These are phyloP conservation scores for Heliocybe sulcata DNA, from an alignment of 1,284 basidiomycete species.

Conservation along the genomic window DNA sequence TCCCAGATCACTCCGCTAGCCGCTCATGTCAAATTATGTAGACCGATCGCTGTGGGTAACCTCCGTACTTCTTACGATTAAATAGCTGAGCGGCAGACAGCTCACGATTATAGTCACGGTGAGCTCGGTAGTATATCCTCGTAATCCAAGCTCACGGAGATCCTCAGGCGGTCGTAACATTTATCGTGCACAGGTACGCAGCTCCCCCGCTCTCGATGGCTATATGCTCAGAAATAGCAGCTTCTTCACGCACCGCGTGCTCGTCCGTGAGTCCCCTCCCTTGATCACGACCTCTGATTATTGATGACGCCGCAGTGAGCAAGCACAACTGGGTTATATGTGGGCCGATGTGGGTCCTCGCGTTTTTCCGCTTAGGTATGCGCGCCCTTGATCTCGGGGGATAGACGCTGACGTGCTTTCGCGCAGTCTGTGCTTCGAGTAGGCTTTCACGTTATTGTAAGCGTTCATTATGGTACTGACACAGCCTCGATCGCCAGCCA, in stretches of 20 bases:
- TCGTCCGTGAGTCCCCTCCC: constrained; percentile 10
- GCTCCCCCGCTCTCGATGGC: background rate
- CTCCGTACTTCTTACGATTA: background rate
- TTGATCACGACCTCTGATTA: background rate
- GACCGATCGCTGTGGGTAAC: background rate
- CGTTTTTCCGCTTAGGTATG: background rate
- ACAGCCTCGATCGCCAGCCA: background rate
- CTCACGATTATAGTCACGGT: constrained; percentile 17
- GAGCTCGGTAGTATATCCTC: background rate
- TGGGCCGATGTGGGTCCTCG: constrained; percentile 8
- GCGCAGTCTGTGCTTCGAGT: background rate
- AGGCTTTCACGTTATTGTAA: background rate
- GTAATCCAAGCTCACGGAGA: background rate
- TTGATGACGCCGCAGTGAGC: constrained; percentile 12
- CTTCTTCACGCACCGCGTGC: constrained; percentile 16
- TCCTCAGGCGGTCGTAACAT: constrained; percentile 14
- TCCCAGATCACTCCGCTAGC: background rate
- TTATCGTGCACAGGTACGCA: constrained; percentile 15
- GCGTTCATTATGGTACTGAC: background rate
- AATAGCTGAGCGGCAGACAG: constrained; percentile 2
- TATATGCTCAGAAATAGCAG: constrained; percentile 3
- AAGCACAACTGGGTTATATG: constrained; percentile 17
- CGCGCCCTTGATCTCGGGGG: too few relatives aligned
- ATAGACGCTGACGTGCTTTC: background rate
- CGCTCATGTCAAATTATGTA: background rate